Conservation (phyloP, 2,329 filamentous ascomycete species). For the Colletotrichum falcatum region DNA sequence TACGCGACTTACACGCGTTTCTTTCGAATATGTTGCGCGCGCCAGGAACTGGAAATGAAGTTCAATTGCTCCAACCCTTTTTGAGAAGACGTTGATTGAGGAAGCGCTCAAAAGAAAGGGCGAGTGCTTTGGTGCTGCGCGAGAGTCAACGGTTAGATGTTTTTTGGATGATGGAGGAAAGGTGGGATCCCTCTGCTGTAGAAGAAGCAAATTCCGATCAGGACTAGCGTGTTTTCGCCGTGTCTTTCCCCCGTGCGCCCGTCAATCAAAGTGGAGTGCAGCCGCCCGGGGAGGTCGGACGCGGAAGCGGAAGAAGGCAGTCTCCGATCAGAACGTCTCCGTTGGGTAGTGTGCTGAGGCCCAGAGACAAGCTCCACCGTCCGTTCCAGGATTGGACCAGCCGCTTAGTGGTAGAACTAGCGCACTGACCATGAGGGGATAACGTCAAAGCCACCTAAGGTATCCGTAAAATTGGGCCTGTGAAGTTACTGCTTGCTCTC, state of each 20-base stretch:
- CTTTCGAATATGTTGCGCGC: slow-evolving; percentile 14
- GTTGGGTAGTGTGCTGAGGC: neutral
- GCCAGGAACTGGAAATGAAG: slow-evolving; percentile 18
- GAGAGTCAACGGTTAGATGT: slow-evolving; percentile 30
- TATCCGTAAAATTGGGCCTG: slow-evolving; percentile 20
- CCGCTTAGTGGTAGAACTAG: slow-evolving; percentile 8
- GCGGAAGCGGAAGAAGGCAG: slow-evolving; percentile 18
- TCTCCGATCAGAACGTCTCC: neutral
- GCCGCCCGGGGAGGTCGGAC: neutral
- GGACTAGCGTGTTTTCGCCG: slow-evolving; percentile 38
- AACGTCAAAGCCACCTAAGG: slow-evolving; percentile 38
- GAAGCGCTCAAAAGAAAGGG: slow-evolving; percentile 9
- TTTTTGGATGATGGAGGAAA: slow-evolving; percentile 40
- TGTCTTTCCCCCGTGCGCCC: slow-evolving; percentile 30
- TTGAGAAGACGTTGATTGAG: neutral
- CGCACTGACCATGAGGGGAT: slow-evolving; percentile 36
- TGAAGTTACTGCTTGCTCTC: slow-evolving; percentile 13
- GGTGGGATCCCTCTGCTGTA: slow-evolving; percentile 39
- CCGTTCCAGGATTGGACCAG: slow-evolving; percentile 23
- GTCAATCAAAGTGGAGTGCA: slow-evolving; percentile 4
- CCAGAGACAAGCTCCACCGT: slow-evolving; percentile 7
- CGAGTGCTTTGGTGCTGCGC: slow-evolving; percentile 24
- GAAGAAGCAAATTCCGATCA: slow-evolving; percentile 38
- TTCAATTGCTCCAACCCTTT: slow-evolving; percentile 30
- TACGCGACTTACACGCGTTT: slow-evolving; percentile 69